Percentiles rank a stretch among this genome's conserved stretches.
These are phyloP conservation scores for Pythium sukuiense DNA, from an alignment of 352 stramenopile species.

Conservation along the genomic window DNA sequence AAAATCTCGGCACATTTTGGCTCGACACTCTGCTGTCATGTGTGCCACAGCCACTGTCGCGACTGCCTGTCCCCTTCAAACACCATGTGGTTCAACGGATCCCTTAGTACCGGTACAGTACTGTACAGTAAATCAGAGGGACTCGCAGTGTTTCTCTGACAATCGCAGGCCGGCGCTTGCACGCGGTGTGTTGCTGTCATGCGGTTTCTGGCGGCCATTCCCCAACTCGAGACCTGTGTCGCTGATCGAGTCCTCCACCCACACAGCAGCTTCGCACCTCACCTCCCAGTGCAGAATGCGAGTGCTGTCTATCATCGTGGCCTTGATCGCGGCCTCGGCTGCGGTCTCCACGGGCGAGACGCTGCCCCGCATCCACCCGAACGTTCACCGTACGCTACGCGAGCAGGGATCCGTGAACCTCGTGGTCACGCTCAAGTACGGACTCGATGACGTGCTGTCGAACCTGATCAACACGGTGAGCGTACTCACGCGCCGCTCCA, in stretches of 20 bases:
- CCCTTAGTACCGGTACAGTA: too few species aligned
- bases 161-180: not conserved
- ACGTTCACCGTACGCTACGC: not conserved
- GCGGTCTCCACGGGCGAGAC: not conserved
- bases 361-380: not conserved
- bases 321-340: not conserved
- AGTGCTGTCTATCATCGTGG: not conserved
- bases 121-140: not conserved
- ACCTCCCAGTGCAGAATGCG: not conserved
- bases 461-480: not conserved
- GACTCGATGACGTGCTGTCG: not conserved
- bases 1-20: not conserved
- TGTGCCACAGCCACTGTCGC: not conserved
- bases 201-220: not conserved
- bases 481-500: not conserved
- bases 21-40: not conserved
- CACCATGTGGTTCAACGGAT: not conserved
- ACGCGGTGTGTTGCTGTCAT: not conserved
- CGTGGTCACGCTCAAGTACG: slow-evolving; percentile 4
- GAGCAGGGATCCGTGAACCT: not conserved
- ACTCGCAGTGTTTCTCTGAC: too few species aligned
- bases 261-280: not conserved
- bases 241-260: not conserved
- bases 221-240: not conserved
- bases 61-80: not conserved